phyloP scores from a whole-genome alignment of 148 eudicot species.

The Rhododendron mucronatum region DNA sequence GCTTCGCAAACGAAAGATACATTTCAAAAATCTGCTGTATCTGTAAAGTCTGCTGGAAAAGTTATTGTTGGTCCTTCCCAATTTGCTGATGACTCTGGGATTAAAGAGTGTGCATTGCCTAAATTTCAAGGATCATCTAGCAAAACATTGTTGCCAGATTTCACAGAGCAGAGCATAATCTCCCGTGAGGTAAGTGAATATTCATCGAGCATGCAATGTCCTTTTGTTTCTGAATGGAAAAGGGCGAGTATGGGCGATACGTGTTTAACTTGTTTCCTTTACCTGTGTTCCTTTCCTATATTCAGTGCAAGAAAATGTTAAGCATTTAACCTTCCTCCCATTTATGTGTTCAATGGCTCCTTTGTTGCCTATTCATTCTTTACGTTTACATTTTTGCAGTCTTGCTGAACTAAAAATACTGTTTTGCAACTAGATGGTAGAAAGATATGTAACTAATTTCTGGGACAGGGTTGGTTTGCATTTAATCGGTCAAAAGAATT shows the following conservation, averaged over 20 bases:
- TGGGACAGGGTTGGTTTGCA: neutral
- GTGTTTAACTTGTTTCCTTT: neutral
- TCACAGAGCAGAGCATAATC: constrained; percentile 22
- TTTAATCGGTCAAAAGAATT: neutral
- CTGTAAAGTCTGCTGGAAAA: constrained; percentile 23
- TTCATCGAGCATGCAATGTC: neutral
- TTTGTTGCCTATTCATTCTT: neutral
- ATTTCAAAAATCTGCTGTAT: constrained; percentile 23
- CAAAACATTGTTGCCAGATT: constrained; percentile 24
- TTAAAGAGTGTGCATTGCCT: constrained; percentile 29
- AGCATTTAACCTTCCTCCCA: neutral
- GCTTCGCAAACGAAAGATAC: constrained; percentile 30
- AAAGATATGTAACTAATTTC: neutral
- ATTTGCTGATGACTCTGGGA: constrained; percentile 21
- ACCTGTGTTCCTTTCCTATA: neutral
- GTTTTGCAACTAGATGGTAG: neutral
- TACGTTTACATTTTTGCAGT: neutral
- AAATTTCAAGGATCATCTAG: constrained; percentile 23
- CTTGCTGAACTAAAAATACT: neutral
- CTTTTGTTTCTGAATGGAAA: neutral
- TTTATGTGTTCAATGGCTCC: neutral
- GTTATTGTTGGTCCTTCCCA: constrained; percentile 14
- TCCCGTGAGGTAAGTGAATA: constrained; percentile 50
- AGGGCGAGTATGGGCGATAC: neutral
- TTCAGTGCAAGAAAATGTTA: neutral